phyloP scores from a whole-genome alignment of 371 early-diverging fungal genomes.

The Parasitella parasitica region DNA sequence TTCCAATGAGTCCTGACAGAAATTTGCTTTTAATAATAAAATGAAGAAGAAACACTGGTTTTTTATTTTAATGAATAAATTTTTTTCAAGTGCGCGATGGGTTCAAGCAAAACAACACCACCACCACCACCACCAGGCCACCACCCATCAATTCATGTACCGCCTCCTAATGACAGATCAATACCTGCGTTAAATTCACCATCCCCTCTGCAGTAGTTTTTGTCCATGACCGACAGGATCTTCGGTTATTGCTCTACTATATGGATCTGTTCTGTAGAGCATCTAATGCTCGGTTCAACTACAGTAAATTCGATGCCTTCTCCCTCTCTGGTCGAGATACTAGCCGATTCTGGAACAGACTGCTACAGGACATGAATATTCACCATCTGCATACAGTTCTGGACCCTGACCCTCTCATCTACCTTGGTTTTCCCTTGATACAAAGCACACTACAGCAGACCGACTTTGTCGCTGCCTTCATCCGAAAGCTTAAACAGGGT shows the following conservation, averaged over 20 bases:
- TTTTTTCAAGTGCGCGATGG: too few relatives aligned
- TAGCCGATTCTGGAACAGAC: not conserved
- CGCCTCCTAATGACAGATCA: too few relatives aligned
- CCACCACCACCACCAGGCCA: too few relatives aligned
- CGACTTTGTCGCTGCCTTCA: not conserved
- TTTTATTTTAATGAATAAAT: too few relatives aligned
- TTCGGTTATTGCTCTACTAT: not conserved
- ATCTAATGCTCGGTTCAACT: slow-evolving; percentile 12
- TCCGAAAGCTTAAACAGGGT: not conserved
- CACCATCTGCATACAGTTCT: not conserved
- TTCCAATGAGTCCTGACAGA: too few relatives aligned
- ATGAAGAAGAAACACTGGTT: too few relatives aligned
- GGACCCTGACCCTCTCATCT: not conserved
- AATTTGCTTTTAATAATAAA: too few relatives aligned
- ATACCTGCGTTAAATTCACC: too few relatives aligned
- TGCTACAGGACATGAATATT: not conserved
- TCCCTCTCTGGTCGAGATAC: slow-evolving; percentile 1
- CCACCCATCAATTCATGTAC: too few relatives aligned
- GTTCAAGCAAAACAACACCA: too few relatives aligned
- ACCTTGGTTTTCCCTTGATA: not conserved
- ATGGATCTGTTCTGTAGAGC: not conserved
- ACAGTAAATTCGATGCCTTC: not conserved
- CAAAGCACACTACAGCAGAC: not conserved
- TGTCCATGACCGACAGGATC: not conserved
- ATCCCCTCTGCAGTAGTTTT: slow-evolving; percentile 7